phyloP scores from a whole-genome alignment of 179 eudicot genomes.

The Spinacia oleracea region DNA sequence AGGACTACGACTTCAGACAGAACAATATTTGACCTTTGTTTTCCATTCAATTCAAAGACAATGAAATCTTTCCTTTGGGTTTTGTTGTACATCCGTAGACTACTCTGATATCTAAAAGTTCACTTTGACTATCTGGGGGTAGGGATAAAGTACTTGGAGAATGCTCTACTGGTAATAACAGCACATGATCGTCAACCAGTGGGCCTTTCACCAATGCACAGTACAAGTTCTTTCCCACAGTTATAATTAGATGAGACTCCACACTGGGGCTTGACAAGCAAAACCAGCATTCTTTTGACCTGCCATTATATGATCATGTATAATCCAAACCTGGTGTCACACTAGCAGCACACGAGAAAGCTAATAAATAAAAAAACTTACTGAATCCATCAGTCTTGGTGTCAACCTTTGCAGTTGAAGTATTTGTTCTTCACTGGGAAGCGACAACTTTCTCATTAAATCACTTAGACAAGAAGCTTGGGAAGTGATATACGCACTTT shows the following conservation, averaged over 20 bases:
- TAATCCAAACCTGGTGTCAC: too few relatives aligned
- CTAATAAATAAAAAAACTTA: too few relatives aligned
- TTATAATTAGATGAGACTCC: slow-evolving; percentile 82
- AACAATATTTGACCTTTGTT: background rate
- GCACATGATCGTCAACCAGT: slow-evolving; percentile 77
- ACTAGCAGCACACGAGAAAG: too few relatives aligned
- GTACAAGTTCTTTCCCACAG: slow-evolving; percentile 72
- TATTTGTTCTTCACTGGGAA: too few relatives aligned
- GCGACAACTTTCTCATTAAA: too few relatives aligned
- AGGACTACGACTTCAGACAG: background rate
- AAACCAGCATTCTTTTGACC: slow-evolving; percentile 97
- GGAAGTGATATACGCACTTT: too few relatives aligned
- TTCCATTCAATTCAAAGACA: slow-evolving; percentile 61
- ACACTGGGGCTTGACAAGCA: slow-evolving; percentile 88
- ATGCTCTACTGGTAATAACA: slow-evolving; percentile 84
- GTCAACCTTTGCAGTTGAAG: too few relatives aligned
- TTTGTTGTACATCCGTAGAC: slow-evolving; percentile 61
- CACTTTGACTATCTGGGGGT: slow-evolving; percentile 66
- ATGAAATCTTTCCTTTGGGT: slow-evolving; percentile 64
- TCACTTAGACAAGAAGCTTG: too few relatives aligned
- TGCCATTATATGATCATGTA: slow-evolving; percentile 32
- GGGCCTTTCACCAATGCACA: slow-evolving; percentile 94
- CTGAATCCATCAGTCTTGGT: too few relatives aligned
- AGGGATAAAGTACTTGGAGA: slow-evolving; percentile 60
- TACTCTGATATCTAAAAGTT: slow-evolving; percentile 60